Base-by-base conservation (phyloP, 2,329 filamentous ascomycete genomes). In the Tolypocladium sp. region DNA sequence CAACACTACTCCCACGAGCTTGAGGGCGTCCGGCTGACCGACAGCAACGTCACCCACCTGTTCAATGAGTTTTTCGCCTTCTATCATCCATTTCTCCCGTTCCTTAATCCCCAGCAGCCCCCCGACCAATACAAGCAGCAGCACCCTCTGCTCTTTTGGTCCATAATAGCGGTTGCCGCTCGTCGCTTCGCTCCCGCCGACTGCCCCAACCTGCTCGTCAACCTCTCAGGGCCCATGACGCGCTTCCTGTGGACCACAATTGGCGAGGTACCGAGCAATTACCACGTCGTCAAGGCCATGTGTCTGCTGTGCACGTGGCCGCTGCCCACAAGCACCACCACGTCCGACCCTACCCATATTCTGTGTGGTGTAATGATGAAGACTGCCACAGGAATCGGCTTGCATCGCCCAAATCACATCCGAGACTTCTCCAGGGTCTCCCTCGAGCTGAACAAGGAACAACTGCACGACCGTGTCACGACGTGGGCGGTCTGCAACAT, bases 401-500 rank as follows among this genome's bases (percentile, higher is more conserved):
- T 94, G 57, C 90, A 94, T 68, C 83, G 90, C 55, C 90, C 90
- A 15, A 91, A 88, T 58, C 87, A 92, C 70, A 90, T 89, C 52
- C 89, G 92, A 70, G 90, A 93, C 71, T 94, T 93, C 70, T 91
- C 89, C 2, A 79, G 89, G 56, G 87, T 89, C 35, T 87, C 85
- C 2, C 80, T 90, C 38, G 87, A 92, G 64, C 77, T 93, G 44
- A 88, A 89, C 65, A 88, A 88, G 66, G 89, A 92, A 68, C 89
- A 92, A 66, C 82, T 92, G 60, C 84, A 89, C 64, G 90, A 94
- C 68, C 82, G 90, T 42, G 84, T 92, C 51, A 85, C 85, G 56
- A 93, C 90, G 1, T 94, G 90, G 90, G 90, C 90, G 1, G 88
- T 91, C 4, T 91, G 89, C 76, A 94, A 94, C 69, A 89, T 93